Conservation (phyloP, 768 basidiomycete genomes). For the Pulveroboletus sp. region DNA sequence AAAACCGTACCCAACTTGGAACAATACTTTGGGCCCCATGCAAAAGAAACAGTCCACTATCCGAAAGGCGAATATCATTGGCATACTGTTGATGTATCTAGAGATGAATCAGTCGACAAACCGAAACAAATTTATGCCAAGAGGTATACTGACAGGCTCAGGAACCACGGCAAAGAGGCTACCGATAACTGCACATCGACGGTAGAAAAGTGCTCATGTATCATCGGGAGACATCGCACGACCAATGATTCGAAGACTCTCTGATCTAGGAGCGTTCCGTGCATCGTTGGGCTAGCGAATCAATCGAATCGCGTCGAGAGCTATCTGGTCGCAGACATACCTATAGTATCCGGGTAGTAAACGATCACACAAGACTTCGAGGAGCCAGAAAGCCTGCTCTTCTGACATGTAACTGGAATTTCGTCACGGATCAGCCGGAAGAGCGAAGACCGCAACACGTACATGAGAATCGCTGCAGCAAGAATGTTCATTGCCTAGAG, state of each 20-base stretch:
- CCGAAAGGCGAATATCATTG: slow-evolving; percentile 96
- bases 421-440: slow-evolving; percentile 5
- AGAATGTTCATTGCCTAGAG: slow-evolving; percentile 94
- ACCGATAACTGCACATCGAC: slow-evolving; percentile 97
- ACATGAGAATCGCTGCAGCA: slow-evolving; percentile 93
- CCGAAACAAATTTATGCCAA: slow-evolving; percentile 7
- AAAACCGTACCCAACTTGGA: slow-evolving; percentile 84
- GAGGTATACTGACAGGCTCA: slow-evolving; percentile 73
- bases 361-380: slow-evolving; percentile 92
- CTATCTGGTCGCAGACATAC: slow-evolving; percentile 38
- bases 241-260: slow-evolving; percentile 96
- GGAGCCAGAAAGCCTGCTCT: slow-evolving; percentile 96
- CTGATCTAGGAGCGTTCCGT: slow-evolving; percentile 97
- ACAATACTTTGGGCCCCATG: slow-evolving; percentile 98
- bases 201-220: slow-evolving; percentile 85
- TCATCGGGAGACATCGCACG: slow-evolving; percentile 81
- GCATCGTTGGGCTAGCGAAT: slow-evolving; percentile 82
- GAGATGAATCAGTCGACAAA: slow-evolving; percentile 5
- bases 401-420: slow-evolving; percentile 90
- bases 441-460: slow-evolving; percentile 20
- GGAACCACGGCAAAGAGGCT: slow-evolving; percentile 96
- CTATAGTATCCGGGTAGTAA: slow-evolving; percentile 97
- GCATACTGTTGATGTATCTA: slow-evolving; percentile 88
- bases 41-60: slow-evolving; percentile 98
- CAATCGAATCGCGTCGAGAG: slow-evolving; percentile 3